Evolutionary conservation across 768 basidiomycete genomes (phyloP).

Genomic region (Pleurotus pulmonarius): DNA sequence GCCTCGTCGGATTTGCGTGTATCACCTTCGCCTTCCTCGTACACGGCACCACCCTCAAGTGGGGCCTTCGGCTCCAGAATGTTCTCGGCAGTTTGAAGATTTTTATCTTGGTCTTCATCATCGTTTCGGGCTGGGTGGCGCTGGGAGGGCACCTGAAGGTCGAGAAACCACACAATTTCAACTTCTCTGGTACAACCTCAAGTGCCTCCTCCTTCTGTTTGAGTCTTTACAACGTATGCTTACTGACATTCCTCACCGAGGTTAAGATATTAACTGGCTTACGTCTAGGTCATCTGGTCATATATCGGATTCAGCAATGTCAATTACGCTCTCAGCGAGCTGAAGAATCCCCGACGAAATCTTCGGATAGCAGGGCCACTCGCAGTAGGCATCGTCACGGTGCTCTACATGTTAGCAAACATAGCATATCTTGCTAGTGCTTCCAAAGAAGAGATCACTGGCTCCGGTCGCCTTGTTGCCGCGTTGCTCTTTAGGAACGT

Average conservation of each 20-base stretch:
- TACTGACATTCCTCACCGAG: conserved; percentile 6
- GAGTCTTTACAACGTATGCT: conserved; percentile 44
- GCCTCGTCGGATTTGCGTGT: conserved; percentile 31
- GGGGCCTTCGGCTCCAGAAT: conserved; percentile 62
- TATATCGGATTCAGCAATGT: conserved; percentile 65
- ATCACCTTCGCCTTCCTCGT: conserved; percentile 32
- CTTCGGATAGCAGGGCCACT: conserved; percentile 63
- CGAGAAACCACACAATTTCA: conserved; percentile 30
- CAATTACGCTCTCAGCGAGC: conserved; percentile 65
- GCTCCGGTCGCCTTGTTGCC: conserved; percentile 57
- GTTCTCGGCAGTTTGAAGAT: conserved; percentile 58
- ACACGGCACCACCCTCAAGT: conserved; percentile 42
- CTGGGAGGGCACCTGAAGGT: conserved; percentile 31
- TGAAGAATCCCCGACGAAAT: conserved; percentile 58
- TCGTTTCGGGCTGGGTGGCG: conserved; percentile 45
- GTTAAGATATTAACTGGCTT: background rate
- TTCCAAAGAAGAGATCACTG: conserved; percentile 57
- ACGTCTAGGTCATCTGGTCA: conserved; percentile 39
- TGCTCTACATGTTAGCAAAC: conserved; percentile 59
- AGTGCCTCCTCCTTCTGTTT: conserved; percentile 47
- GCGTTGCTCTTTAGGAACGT: conserved; percentile 66
- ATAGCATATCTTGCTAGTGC: conserved; percentile 69
- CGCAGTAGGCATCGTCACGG: conserved; percentile 48
- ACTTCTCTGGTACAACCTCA: conserved; percentile 39
- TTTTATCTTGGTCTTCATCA: conserved; percentile 40